Percentiles rank a stretch among this genome's conserved stretches.
Conservation (phyloP, 352 stramenopile genomes). For the Peronospora belbahrii region DNA sequence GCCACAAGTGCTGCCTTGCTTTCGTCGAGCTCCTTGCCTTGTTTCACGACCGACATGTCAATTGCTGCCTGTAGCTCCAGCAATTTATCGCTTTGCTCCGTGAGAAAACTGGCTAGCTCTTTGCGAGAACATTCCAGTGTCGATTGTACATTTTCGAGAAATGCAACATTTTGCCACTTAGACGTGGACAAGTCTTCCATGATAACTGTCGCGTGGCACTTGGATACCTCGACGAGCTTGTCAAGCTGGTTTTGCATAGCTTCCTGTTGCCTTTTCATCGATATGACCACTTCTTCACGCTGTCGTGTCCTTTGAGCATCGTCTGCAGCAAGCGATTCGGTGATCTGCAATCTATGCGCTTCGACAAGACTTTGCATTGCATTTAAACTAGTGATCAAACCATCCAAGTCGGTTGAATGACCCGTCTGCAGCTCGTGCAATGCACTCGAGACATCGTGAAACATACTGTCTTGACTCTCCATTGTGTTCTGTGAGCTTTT, state of each 20-base stretch:
- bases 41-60: slow-evolving; percentile 38
- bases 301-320: slow-evolving; percentile 10
- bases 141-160: slow-evolving; percentile 27
- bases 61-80: slow-evolving; percentile 38
- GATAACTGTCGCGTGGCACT: slow-evolving; percentile 25
- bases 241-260: slow-evolving; percentile 28
- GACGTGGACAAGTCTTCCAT: slow-evolving; percentile 22
- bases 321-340: slow-evolving; percentile 14
- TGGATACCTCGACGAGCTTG: slow-evolving; percentile 26
- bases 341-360: slow-evolving; percentile 16
- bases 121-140: slow-evolving; percentile 23
- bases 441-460: slow-evolving; percentile 32
- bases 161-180: slow-evolving; percentile 23
- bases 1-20: slow-evolving; percentile 26
- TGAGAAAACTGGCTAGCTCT: slow-evolving; percentile 33
- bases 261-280: slow-evolving; percentile 23
- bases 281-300: slow-evolving; percentile 18
- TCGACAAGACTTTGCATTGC: slow-evolving; percentile 29
- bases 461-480: slow-evolving; percentile 35
- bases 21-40: slow-evolving; percentile 32
- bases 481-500: slow-evolving; percentile 43
- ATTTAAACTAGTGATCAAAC: slow-evolving; percentile 29
- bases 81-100: slow-evolving; percentile 39
- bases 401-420: slow-evolving; percentile 38
- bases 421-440: slow-evolving; percentile 39